Base-by-base conservation (phyloP, 2,329 filamentous ascomycete species). In the Verticillium tricorpus region DNA sequence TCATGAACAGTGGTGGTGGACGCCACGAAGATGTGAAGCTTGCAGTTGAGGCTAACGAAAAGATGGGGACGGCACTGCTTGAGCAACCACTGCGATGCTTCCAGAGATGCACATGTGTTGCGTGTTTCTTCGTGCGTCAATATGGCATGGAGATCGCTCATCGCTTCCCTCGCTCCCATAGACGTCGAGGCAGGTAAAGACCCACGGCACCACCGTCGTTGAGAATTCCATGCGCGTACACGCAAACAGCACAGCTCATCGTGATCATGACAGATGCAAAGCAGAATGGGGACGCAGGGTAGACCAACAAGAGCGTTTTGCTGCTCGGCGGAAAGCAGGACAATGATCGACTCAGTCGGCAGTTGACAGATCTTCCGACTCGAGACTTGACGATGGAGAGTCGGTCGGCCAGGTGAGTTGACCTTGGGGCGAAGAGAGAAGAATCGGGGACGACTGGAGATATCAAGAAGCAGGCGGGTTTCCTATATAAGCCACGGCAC, bases 231-330 rank as follows among this genome's bases (percentile, higher is more conserved):
- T 40, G 37, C 8, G 12, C 37, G 17, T 40, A 7, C 37, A 40
- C 37, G 15, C 37, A 40, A 40, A 40, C 37, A 40, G 14, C 14
- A 15, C 14, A 14, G 11, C n/a, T 50, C 19, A 50, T 50, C 8
- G 3, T 50, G 40, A 32, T 28, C 28, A 34, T 31, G 40, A 35
- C 22, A 32, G 12, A 12, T 11, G 54, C 56, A 40, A 56, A 39
- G 14, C 39, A 56, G 28, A 60, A 31, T 55, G 37, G 40, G 40
- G 40, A 50, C 40, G 12, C 56, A 52, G 19, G 57, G 63, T 55
- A 17, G 19, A 65, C 63, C 63, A 65, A 61, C 61, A 57, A 7
- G 40, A 50, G 19, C 40, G 59, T 45, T 64, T 57, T 9, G 32
- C 28, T 35, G 17, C 31, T 57, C 58, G 39, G 57, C 58, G 40